phyloP scores from a whole-genome alignment of 2,329 filamentous ascomycete species.

The Metarhizium album region DNA sequence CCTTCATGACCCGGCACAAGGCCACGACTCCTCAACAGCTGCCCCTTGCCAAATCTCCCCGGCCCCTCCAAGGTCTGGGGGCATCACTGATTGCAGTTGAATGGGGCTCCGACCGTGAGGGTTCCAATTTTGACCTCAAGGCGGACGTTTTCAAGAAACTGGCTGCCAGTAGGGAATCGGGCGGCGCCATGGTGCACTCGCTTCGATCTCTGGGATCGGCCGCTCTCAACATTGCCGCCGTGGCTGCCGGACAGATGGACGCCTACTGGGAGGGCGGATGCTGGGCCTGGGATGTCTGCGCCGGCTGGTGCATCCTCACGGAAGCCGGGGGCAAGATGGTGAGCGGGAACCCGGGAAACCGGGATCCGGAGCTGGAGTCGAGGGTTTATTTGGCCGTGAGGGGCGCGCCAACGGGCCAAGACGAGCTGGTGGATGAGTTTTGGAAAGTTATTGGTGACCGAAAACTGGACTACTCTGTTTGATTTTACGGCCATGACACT shows the following conservation, averaged over 20 bases:
- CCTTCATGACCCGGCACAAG: slow-evolving; percentile 42
- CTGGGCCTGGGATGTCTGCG: slow-evolving; percentile 80
- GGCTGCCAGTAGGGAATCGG: slow-evolving; percentile 44
- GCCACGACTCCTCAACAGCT: slow-evolving; percentile 26
- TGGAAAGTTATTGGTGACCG: slow-evolving; percentile 49
- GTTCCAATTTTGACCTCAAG: slow-evolving; percentile 62
- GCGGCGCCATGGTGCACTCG: slow-evolving; percentile 67
- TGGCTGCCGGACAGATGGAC: slow-evolving; percentile 62
- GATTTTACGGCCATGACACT: background rate
- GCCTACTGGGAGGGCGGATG: slow-evolving; percentile 76
- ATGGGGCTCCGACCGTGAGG: slow-evolving; percentile 60
- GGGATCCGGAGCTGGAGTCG: slow-evolving; percentile 50
- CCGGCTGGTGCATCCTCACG: slow-evolving; percentile 64
- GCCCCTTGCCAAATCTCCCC: slow-evolving; percentile 34
- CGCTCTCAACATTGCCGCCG: slow-evolving; percentile 63
- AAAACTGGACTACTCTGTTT: slow-evolving; percentile 35
- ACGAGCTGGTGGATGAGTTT: slow-evolving; percentile 52
- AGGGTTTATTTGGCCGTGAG: slow-evolving; percentile 53
- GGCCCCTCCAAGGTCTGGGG: slow-evolving; percentile 49
- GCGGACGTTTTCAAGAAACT: slow-evolving; percentile 53
- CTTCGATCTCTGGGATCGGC: slow-evolving; percentile 62
- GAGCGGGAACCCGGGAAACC: slow-evolving; percentile 62
- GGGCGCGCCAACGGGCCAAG: slow-evolving; percentile 48
- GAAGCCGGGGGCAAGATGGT: slow-evolving; percentile 68
- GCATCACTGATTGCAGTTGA: slow-evolving; percentile 58